These are phyloP conservation scores for Fraxinus nigra DNA, from an alignment of 305 asterid genomes.

Conservation along the genomic window DNA sequence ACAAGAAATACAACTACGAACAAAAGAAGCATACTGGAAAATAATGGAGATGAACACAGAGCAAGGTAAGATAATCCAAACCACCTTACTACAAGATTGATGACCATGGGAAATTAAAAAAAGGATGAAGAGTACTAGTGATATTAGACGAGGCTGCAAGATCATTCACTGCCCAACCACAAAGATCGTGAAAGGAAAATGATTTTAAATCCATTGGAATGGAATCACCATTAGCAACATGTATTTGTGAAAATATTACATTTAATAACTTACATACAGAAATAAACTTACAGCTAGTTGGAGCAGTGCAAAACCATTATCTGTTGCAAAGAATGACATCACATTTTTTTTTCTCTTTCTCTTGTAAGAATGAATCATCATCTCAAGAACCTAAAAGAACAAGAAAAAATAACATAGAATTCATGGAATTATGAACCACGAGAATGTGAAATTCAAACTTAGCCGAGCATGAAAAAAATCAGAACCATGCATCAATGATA, in stretches of 20 bases:
- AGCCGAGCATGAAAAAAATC: neutral
- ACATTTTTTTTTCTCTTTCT: conserved; percentile 36
- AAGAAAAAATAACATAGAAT: conserved; percentile 21
- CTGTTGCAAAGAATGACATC: conserved; percentile 43
- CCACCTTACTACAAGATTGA: neutral
- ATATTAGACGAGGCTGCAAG: neutral
- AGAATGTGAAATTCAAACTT: conserved; percentile 11
- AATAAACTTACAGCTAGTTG: conserved; percentile 71
- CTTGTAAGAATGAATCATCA: conserved; percentile 58
- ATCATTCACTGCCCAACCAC: neutral
- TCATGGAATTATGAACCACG: neutral
- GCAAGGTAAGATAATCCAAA: neutral
- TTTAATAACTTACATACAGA: neutral
- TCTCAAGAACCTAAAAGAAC: conserved; percentile 61
- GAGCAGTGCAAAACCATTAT: conserved; percentile 67
- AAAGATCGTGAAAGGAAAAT: neutral
- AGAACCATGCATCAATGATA: neutral
- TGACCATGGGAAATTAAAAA: neutral
- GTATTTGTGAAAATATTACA: neutral
- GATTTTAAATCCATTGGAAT: neutral
- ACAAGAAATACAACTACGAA: neutral
- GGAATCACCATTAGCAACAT: neutral
- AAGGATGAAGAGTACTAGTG: neutral
- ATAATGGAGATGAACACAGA: neutral
- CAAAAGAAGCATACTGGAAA: neutral